Evolutionary conservation across 768 basidiomycete genomes (phyloP).

Genomic region (Punctularia strigosozonata): DNA sequence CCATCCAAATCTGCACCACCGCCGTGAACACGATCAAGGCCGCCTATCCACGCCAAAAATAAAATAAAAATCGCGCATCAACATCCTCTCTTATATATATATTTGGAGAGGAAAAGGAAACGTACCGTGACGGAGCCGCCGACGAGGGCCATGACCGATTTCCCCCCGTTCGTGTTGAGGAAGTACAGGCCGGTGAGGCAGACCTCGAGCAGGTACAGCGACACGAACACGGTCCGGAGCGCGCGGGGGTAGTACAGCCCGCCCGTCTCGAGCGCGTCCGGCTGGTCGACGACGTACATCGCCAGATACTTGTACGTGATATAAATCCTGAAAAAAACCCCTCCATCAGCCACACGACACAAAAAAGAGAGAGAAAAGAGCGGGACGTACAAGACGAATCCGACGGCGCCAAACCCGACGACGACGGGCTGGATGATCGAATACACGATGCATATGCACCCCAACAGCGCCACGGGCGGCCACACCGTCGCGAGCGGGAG

Average conservation of each 20-base stretch:
- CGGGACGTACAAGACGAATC: too few species aligned
- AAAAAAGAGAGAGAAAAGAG: too few species aligned
- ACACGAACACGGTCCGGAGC: constrained; percentile 76
- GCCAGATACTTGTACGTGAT: constrained; percentile 50
- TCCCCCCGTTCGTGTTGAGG: constrained; percentile 58
- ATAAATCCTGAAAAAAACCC: too few species aligned
- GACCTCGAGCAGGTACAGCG: constrained; percentile 73
- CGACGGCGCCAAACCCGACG: too few species aligned
- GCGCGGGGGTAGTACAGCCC: constrained; percentile 86
- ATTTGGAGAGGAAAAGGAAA: constrained; percentile 4
- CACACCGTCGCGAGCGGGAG: too few species aligned
- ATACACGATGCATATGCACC: too few species aligned
- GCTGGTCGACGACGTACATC: constrained; percentile 62
- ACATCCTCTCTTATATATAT: not conserved
- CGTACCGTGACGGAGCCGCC: constrained; percentile 66
- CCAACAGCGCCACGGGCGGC: too few species aligned
- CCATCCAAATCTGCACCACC: constrained; percentile 60
- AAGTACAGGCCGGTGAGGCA: constrained; percentile 76
- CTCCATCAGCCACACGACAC: too few species aligned
- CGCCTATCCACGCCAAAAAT: constrained; percentile 55
- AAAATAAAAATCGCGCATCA: constrained; percentile 29
- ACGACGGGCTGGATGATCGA: too few species aligned
- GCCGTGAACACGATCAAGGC: constrained; percentile 56
- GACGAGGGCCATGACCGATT: constrained; percentile 66
- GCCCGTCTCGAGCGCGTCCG: constrained; percentile 56